Evolutionary conservation across 345 rosid species (phyloP), one percentile per base, ranked within the genome.

Genomic region (Eutrema yunnanense): DNA sequence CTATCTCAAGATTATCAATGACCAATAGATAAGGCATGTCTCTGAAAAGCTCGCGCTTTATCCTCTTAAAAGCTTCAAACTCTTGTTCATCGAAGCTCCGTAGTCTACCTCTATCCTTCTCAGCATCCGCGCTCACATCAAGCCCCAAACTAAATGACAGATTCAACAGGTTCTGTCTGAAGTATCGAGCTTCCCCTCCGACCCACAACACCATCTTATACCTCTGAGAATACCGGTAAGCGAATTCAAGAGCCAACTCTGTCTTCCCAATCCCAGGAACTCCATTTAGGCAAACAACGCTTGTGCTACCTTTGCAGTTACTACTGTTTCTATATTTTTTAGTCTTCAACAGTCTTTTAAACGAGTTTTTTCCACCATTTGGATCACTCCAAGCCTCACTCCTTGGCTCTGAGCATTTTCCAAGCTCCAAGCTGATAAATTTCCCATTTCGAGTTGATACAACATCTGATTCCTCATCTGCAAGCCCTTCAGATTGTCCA

Each of bases 191-290:
- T 79, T 93, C 97, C 9, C 98, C 98, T 13, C 96, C 94, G 2
- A 89, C 83, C 97, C 98, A 93, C 71, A 93, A 73, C 14, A 90
- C 91, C 96, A 81, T 87, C 82, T 90, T 93, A 65, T 93, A 93
- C 80, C 96, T 86, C 73, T 88, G 96, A 47, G 86, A 82, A 76
- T 87, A 83, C 77, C 90, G 80, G 64, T 89, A 79, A 43, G 93
- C 97, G 46, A 86, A 93, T 60, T 93, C 98, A 71, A 87, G 87
- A 22, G 90, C 98, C 42, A 93, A 65, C 81, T 93, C 97, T 5
- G 97, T 93, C 82, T 93, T 93, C 32, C 98, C 97, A 46, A 81
- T 82, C 50, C 96, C 97, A 9, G 91, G 84, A 67, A 80, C 72
- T 16, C 98, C 97, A 75, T 85, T 87, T 36, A 90, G 73, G 66